Base-by-base conservation (phyloP, 73 alveolate genomes). In the Stentor coeruleus region DNA sequence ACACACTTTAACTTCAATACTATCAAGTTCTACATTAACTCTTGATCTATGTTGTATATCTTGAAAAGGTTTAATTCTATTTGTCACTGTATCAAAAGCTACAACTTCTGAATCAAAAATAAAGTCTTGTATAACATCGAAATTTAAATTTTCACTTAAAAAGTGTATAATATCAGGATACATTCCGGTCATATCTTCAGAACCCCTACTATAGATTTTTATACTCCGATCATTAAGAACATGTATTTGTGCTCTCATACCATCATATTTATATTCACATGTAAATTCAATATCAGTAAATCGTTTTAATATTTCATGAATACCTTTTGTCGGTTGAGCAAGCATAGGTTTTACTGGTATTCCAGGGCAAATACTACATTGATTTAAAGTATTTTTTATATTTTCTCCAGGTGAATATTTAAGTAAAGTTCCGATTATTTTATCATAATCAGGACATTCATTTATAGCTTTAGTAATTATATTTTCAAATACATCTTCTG, bases 181-280 rank as follows among this genome's bases (percentile, higher is more conserved):
- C 59, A 96, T 88, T 86, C 90, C 96, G 14, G 99, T 96, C 99
- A 97, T 95, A 87, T 97, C 93, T 92, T 98, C 99, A 30, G 97
- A 90, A 91, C 96, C 97, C 59, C 99, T 92, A 49, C 98, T 87
- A 91, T 91, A 98, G 31, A 98, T 95, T 82, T 82, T 74, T 3
- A 93, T 89, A n/a, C 55, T 35, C 80, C 82, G 39, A 66, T 88
- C 89, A 73, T 86, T 58, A 77, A 87, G 72, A 57, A 95, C 81
- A 87, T 97, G 99, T 41, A 98, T 96, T 87, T 98, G 95, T 26
- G 99, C 99, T 57, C 99, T 86, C 86, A 97, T 94, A n/a, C 99
- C 99, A 82, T 98, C 99, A 84, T 98, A 98, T 85, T 98, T 98
- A 88, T 95, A 97, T 86, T 98, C 99, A 58, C 99, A 98, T 30